Conservation (phyloP, 768 basidiomycete species). For the Gymnopilus junonius region DNA sequence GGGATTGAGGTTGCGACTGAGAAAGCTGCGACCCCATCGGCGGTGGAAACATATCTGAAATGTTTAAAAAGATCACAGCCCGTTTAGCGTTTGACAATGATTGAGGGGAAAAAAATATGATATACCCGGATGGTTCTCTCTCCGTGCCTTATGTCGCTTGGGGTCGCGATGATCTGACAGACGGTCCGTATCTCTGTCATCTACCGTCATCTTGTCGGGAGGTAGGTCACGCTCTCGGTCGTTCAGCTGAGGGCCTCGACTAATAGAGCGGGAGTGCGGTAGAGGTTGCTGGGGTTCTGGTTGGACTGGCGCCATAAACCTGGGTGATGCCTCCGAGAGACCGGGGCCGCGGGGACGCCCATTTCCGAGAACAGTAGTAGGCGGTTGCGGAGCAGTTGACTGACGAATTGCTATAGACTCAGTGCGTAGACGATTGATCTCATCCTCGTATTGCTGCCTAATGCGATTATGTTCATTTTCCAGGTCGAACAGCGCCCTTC, state of each 20-base stretch:
- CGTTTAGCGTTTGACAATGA: slow-evolving; percentile 4
- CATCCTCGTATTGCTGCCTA: slow-evolving; percentile 77
- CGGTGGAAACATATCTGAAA: slow-evolving; percentile 16
- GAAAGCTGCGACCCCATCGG: slow-evolving; percentile 14
- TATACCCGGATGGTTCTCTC: slow-evolving; percentile 29
- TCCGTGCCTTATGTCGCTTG: slow-evolving; percentile 58
- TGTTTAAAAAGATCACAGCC: neutral
- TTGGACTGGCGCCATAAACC: slow-evolving; percentile 4
- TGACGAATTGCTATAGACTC: slow-evolving; percentile 44
- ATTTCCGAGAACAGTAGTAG: slow-evolving; percentile 9
- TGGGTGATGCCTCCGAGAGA: slow-evolving; percentile 14
- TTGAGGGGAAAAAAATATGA: slow-evolving; percentile 7
- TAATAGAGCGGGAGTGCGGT: slow-evolving; percentile 16
- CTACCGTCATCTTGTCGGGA: slow-evolving; percentile 27
- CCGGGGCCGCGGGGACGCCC: slow-evolving; percentile 15
- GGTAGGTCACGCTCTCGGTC: slow-evolving; percentile 39
- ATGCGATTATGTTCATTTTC: slow-evolving; percentile 78
- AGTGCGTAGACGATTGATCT: slow-evolving; percentile 61
- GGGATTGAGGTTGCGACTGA: slow-evolving; percentile 2
- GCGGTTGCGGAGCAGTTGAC: slow-evolving; percentile 7
- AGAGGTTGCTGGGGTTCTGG: slow-evolving; percentile 21
- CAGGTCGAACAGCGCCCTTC: slow-evolving; percentile 80
- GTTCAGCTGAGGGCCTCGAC: slow-evolving; percentile 2
- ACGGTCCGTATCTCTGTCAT: slow-evolving; percentile 43
- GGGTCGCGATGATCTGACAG: slow-evolving; percentile 46